A percentile compares a stretch with the other conserved stretches of the same genome.
These are phyloP conservation scores for Pythium brassicae DNA, from an alignment of 352 stramenopile species.

Conservation along the genomic window DNA sequence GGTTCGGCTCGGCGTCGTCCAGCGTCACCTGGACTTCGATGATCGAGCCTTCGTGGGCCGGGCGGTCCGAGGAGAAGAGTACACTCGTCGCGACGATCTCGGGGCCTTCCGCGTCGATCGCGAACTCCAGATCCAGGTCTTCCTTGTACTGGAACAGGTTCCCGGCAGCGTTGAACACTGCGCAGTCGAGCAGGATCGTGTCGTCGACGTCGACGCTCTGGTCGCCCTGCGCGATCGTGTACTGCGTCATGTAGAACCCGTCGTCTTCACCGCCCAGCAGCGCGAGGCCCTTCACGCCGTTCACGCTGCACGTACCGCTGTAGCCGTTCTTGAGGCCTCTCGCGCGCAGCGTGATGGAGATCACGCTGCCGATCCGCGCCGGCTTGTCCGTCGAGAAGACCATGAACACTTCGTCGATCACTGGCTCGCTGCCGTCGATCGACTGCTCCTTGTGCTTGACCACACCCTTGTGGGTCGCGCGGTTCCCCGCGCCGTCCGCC, in stretches of 20 bases:
- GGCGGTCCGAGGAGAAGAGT: conserved; percentile 53
- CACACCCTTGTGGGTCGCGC: conserved; percentile 15
- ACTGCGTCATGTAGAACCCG: conserved; percentile 66
- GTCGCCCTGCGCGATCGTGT: conserved; percentile 43
- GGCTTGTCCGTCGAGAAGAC: conserved; percentile 59
- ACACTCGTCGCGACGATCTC: conserved; percentile 37
- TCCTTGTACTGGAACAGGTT: conserved; percentile 38
- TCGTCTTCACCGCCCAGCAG: conserved; percentile 45
- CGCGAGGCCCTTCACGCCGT: conserved; percentile 33
- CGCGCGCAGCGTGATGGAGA: conserved; percentile 49
- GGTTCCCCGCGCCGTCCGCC: conserved; percentile 24
- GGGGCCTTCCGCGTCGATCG: conserved; percentile 46
- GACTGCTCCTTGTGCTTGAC: conserved; percentile 21
- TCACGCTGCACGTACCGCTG: conserved; percentile 44
- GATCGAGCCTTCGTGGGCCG: conserved; percentile 57
- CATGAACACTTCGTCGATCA: conserved; percentile 47
- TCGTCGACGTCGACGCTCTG: conserved; percentile 21
- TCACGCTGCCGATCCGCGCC: conserved; percentile 44
- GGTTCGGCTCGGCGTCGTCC: conserved; percentile 30
- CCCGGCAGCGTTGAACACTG: conserved; percentile 32
- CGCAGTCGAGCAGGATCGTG: conserved; percentile 38
- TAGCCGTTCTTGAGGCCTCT: conserved; percentile 35
- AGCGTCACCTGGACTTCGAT: conserved; percentile 59
- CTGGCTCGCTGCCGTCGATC: conserved; percentile 32
- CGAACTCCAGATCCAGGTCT: conserved; percentile 37